These are phyloP conservation scores for Hypoxylon sp. DNA, from an alignment of 2,329 filamentous ascomycete species.

Conservation along the genomic window DNA sequence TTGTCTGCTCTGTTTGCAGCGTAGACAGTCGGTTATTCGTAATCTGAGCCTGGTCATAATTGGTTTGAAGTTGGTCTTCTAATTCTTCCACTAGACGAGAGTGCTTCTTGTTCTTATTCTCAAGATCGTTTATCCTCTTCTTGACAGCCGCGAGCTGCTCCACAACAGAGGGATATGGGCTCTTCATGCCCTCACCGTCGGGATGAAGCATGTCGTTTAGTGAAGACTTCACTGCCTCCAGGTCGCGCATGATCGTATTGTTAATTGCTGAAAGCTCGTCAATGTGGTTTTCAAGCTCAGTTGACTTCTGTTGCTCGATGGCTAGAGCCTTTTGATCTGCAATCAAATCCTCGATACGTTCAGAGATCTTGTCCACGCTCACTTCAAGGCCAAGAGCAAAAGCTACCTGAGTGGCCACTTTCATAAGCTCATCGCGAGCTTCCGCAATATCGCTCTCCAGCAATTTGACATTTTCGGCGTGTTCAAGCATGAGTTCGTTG, in stretches of 20 bases:
- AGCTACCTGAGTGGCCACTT: slow-evolving; percentile 74
- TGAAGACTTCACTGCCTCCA: slow-evolving; percentile 72
- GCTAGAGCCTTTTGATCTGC: slow-evolving; percentile 72
- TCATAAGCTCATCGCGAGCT: slow-evolving; percentile 76
- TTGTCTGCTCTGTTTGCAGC: slow-evolving; percentile 80
- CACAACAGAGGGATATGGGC: slow-evolving; percentile 63
- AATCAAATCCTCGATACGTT: slow-evolving; percentile 71
- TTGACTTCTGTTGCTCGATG: slow-evolving; percentile 71
- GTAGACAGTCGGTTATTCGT: slow-evolving; percentile 89
- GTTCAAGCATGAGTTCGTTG: slow-evolving; percentile 71
- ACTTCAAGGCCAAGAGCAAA: slow-evolving; percentile 73
- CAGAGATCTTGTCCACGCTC: slow-evolving; percentile 76
- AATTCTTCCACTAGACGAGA: slow-evolving; percentile 93
- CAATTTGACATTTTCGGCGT: slow-evolving; percentile 68
- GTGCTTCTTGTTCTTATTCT: slow-evolving; percentile 87
- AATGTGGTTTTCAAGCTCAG: slow-evolving; percentile 70
- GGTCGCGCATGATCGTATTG: slow-evolving; percentile 71
- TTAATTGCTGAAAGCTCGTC: slow-evolving; percentile 70
- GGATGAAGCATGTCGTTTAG: slow-evolving; percentile 68
- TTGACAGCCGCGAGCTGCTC: slow-evolving; percentile 74
- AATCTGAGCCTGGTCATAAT: slow-evolving; percentile 92
- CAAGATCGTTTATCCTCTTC: slow-evolving; percentile 74
- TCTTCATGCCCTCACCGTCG: slow-evolving; percentile 62
- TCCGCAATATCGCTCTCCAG: slow-evolving; percentile 75
- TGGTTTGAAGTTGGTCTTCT: slow-evolving; percentile 94